Conservation (phyloP, 495 filamentous ascomycete species). For the Penicillium riverlandense region DNA sequence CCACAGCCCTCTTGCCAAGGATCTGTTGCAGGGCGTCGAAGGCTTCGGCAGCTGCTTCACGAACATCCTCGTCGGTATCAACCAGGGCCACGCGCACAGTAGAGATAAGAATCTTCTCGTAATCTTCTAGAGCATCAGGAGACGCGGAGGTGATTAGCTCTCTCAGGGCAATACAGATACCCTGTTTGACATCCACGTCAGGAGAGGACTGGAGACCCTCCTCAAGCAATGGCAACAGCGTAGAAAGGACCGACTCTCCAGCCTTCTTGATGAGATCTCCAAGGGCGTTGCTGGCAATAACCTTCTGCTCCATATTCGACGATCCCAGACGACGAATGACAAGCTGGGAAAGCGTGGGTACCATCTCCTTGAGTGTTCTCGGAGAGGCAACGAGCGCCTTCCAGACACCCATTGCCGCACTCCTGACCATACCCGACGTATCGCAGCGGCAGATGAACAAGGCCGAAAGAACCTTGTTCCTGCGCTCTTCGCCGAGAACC, state of each 20-base stretch:
- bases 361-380: constrained; percentile 85
- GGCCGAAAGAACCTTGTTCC: constrained; percentile 90
- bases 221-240: constrained; percentile 82
- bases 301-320: constrained; percentile 95
- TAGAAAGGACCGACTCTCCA: constrained; percentile 85
- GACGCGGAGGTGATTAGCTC: constrained; percentile 92
- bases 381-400: constrained; percentile 93
- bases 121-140: constrained; percentile 81
- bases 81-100: constrained; percentile 91
- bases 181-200: constrained; percentile 91
- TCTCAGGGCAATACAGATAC: constrained; percentile 91
- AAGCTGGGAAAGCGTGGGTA: constrained; percentile 87
- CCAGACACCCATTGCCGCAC: constrained; percentile 89
- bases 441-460: constrained; percentile 97
- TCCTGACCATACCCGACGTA: constrained; percentile 85
- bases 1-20: constrained; percentile 85
- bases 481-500: constrained; percentile 87
- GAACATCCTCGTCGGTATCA: constrained; percentile 79
- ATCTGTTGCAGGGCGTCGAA: constrained; percentile 92
- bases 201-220: constrained; percentile 82
- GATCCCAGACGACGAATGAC: constrained; percentile 92
- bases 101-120: constrained; percentile 89
- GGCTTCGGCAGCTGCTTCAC: constrained; percentile 93
- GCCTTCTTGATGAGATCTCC: constrained; percentile 96
- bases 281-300: constrained; percentile 93